Evolutionary conservation across 176 grass and related monocot genomes (phyloP), one percentile per base, ranked within the genome.

Genomic region (Eremochloa ophiuroides): DNA sequence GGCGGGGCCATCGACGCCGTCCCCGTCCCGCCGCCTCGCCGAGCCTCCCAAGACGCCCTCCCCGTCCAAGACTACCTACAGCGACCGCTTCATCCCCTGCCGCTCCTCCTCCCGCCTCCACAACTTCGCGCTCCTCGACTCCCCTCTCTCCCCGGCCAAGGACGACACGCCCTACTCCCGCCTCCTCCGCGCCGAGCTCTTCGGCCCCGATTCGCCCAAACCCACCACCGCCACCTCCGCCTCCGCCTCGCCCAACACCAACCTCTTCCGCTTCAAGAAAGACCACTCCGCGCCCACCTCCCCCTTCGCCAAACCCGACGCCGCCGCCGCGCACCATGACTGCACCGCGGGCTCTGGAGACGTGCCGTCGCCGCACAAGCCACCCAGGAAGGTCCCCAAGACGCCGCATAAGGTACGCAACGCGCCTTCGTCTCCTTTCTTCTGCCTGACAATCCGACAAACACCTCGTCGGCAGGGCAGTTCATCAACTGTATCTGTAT

Each of bases 81-180:
- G 96, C 66, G 96, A 99, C 69, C 84, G 96, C 6, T 99, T 99
- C 91, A 99, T 95, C 78, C 96, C 96, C 10, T 99, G 96, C 83
- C 84, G 93, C 74, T 93, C 96, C 76, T 95, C 92, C 29, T 98
- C 96, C 11, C 89, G 93, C 75, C 96, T 98, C 76, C 93, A 99
- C 3, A 95, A 93, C 74, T 99, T 99, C 85, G 80, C 74, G 29
- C 83, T 99, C 56, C 53, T 88, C 18, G 91, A 93, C 61, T 79
- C 81, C 39, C 84, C 82, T 4, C 78, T 87, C 2, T 87, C 88
- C 4, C 62, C 69, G 1, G 61, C 80, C 58, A 89, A 89, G 80
- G 86, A 89, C 43, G 88, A 79, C 34, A 87, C 92, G 7, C 66
- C 88, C 10, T 99, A 99, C 85, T 79, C 91, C 22, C 89, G 93